These are phyloP conservation scores for Xylariaceae sp. DNA, from an alignment of 2,329 filamentous ascomycete species.

Conservation along the genomic window DNA sequence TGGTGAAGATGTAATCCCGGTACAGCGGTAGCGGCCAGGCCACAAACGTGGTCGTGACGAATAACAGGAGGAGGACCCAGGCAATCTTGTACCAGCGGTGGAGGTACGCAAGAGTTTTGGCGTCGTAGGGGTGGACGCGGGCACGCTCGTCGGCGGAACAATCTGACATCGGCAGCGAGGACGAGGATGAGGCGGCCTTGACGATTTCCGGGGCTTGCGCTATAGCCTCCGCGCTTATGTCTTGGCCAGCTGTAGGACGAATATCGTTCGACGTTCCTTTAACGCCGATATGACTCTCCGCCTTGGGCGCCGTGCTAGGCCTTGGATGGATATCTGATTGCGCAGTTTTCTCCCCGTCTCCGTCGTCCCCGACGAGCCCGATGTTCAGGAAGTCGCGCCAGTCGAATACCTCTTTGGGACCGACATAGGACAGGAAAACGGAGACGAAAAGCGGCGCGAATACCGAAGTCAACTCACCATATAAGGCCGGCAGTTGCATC, in stretches of 20 bases:
- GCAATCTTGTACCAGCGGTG: slow-evolving; percentile 45
- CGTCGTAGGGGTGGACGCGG: slow-evolving; percentile 44
- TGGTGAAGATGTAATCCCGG: slow-evolving; percentile 51
- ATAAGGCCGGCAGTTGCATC: slow-evolving; percentile 45
- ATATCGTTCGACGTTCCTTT: neutral
- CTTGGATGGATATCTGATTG: slow-evolving; percentile 4
- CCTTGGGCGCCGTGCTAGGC: slow-evolving; percentile 4
- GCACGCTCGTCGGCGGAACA: neutral
- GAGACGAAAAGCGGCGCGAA: slow-evolving; percentile 51
- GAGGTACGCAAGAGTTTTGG: slow-evolving; percentile 38
- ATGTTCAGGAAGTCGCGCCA: slow-evolving; percentile 48
- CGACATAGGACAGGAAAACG: slow-evolving; percentile 46
- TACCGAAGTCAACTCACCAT: slow-evolving; percentile 47
- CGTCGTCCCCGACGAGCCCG: slow-evolving; percentile 46
- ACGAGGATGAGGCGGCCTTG: neutral
- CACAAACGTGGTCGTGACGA: slow-evolving; percentile 49
- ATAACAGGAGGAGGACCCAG: slow-evolving; percentile 42
- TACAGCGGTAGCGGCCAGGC: slow-evolving; percentile 55
- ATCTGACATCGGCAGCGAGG: neutral
- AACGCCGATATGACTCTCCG: slow-evolving; percentile 7
- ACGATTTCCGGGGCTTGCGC: slow-evolving; percentile 6
- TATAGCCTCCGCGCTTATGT: neutral
- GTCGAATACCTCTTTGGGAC: slow-evolving; percentile 37
- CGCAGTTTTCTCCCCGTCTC: slow-evolving; percentile 6
- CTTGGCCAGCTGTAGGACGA: neutral